Base-by-base conservation (phyloP, 768 basidiomycete species). In the Thelephora ganbajun region DNA sequence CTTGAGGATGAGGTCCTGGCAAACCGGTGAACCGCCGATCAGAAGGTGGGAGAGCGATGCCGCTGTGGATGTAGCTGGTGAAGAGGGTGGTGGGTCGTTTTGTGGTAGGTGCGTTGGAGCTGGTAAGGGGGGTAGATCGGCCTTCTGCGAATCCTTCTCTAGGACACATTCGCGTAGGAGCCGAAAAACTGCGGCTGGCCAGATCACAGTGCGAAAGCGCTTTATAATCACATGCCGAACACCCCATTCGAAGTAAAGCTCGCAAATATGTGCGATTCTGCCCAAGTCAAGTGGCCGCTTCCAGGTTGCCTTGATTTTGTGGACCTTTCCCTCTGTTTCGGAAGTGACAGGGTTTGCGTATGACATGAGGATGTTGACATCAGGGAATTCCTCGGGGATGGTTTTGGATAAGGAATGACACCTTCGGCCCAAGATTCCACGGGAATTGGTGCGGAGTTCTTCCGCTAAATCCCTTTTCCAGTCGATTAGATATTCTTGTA, bases 161-260 rank as follows among this genome's bases (percentile, higher is more conserved):
- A 88, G 50, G 1, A 74, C 74, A 2, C 69, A 72, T 6, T 81
- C 72, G n/a, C 88, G 71, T 22, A 93, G 63, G 20, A 80, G 77
- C 34, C 86, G 73, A 45, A 86, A 66, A 6, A 86, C 71, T 11
- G 78, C 74, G 0, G 80, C 77, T 13, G 77, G 78, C 84, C 90
- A 96, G 14, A 92, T 71, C 3, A 89, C 74, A 0, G 79, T 85
- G 57, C 85, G 71, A 58, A 93, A 91, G 11, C 88, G 79, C 53
- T 87, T 87, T 53, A 86, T 72, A 48, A 94, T 87, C 2, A 78
- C 69, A 43, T 88, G 83, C 55, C 72, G 80, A 44, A 87, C 80
- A 0, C 91, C 91, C 91, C 91, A 96, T 59, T 93, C 91, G 52
- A 94, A 94, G 59, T 80, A 84, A 43, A 80, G 70, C 61, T 96